A percentile compares a stretch with the other conserved stretches of the same genome.
phyloP scores from a whole-genome alignment of 139 green algal genomes.

The Marvania coccoides region DNA sequence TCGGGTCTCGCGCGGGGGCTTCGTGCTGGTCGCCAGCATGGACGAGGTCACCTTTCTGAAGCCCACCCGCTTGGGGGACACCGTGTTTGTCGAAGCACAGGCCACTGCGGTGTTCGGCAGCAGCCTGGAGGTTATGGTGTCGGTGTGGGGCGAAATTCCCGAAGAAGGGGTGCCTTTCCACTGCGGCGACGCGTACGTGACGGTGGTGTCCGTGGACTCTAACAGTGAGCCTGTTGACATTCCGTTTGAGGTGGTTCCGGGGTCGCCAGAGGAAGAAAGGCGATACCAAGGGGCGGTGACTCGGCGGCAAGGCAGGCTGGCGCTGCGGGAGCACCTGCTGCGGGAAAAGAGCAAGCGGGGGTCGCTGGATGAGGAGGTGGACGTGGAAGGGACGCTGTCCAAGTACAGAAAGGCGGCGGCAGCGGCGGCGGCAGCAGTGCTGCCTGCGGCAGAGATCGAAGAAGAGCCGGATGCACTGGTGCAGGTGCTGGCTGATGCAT shows the following conservation, averaged over 20 bases:
- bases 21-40: constrained; percentile 66
- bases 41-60: constrained; percentile 59
- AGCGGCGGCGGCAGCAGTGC: too few relatives aligned
- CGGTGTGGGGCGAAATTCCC: constrained; percentile 63
- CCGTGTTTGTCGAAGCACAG: constrained; percentile 69
- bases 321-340: constrained; percentile 8
- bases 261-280: constrained; percentile 9
- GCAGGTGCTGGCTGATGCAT: too few relatives aligned
- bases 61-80: constrained; percentile 65
- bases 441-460: too few relatives aligned
- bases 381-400: too few relatives aligned
- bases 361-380: constrained; percentile 22
- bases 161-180: constrained; percentile 46
- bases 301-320: constrained; percentile 9
- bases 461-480: too few relatives aligned
- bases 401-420: too few relatives aligned
- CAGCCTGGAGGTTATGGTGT: constrained; percentile 68
- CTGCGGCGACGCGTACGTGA: constrained; percentile 65
- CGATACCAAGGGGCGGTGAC: constrained; percentile 5
- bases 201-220: constrained; percentile 43
- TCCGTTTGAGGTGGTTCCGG: constrained; percentile 19
- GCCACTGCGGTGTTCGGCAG: constrained; percentile 67
- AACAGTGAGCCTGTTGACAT: constrained; percentile 11
- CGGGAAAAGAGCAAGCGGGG: not conserved
- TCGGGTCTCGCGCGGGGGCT: constrained; percentile 44